phyloP scores from a whole-genome alignment of 306 rosid genomes.

The Myrica gale region DNA sequence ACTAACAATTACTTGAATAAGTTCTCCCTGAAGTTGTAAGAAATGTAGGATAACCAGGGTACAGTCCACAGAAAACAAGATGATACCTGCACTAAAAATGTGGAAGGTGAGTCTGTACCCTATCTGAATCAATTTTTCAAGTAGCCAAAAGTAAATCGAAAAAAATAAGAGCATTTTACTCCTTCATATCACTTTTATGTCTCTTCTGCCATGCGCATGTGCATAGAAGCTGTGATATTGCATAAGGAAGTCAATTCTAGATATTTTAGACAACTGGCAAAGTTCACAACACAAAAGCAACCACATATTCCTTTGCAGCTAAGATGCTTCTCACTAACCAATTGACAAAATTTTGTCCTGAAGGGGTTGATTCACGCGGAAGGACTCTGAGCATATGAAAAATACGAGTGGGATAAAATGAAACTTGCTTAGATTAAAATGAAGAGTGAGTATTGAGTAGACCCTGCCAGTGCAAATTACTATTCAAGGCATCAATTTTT shows the following conservation, averaged over 20 bases:
- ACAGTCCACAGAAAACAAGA: too few relatives aligned
- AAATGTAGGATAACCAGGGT: too few relatives aligned
- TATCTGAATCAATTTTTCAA: neutral
- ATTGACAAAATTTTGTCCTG: conserved; percentile 66
- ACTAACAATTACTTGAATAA: neutral
- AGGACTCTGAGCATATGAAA: conserved; percentile 41
- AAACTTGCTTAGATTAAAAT: conserved; percentile 56
- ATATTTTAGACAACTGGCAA: neutral
- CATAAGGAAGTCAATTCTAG: neutral
- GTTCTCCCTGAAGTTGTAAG: neutral
- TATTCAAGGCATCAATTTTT: conserved; percentile 5
- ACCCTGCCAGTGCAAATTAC: conserved; percentile 4
- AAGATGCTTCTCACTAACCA: conserved; percentile 57
- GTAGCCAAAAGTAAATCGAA: neutral
- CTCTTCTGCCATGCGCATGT: neutral
- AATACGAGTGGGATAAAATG: conserved; percentile 63
- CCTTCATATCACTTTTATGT: neutral
- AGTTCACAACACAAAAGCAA: conserved; percentile 1
- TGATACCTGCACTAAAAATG: too few relatives aligned
- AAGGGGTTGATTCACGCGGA: conserved; percentile 46
- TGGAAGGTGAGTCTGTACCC: neutral
- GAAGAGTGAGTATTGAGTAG: conserved; percentile 11
- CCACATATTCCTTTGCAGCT: neutral
- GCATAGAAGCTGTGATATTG: neutral
- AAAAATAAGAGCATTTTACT: neutral